These are phyloP conservation scores for Phyllosticta ampelicida DNA, from an alignment of 2,329 filamentous ascomycete genomes.

Conservation along the genomic window DNA sequence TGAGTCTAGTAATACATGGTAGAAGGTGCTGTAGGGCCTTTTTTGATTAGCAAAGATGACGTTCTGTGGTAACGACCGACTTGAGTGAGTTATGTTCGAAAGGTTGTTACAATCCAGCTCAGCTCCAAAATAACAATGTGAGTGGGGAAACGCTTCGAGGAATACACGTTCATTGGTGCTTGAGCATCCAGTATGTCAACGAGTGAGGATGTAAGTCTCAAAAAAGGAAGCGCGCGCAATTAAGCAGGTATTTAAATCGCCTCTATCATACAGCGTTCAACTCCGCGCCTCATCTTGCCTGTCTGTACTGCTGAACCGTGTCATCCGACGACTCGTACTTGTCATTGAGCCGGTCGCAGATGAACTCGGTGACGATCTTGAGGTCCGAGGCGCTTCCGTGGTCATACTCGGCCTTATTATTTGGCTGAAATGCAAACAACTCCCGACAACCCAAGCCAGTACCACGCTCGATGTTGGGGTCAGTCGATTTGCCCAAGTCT, in stretches of 20 bases:
- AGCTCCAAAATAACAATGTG: no score
- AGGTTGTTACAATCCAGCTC: no score
- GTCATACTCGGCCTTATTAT: constrained; percentile 35
- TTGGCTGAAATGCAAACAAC: constrained; percentile 33
- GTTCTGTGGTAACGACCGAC: no score
- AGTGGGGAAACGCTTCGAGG: no score
- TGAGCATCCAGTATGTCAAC: not conserved
- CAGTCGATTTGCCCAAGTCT: constrained; percentile 38
- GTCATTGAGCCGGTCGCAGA: constrained; percentile 34
- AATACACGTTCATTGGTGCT: not conserved
- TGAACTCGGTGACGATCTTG: constrained; percentile 38
- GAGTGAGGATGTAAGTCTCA: not conserved
- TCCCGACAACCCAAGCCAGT: constrained; percentile 39
- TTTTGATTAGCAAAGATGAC: no score
- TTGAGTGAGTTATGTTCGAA: no score
- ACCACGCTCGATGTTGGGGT: constrained; percentile 41
- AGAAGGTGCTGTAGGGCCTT: no score
- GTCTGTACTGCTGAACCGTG: constrained; percentile 17
- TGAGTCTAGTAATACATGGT: no score
- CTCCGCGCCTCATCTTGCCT: constrained; percentile 9
- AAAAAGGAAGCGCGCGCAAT: not conserved
- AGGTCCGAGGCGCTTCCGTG: constrained; percentile 44
- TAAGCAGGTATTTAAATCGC: not conserved
- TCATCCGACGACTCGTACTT: constrained; percentile 17
- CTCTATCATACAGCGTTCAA: not conserved